These are phyloP conservation scores for Corallochytrium limacisporum DNA, from an alignment of 78 protist species.

Conservation along the genomic window DNA sequence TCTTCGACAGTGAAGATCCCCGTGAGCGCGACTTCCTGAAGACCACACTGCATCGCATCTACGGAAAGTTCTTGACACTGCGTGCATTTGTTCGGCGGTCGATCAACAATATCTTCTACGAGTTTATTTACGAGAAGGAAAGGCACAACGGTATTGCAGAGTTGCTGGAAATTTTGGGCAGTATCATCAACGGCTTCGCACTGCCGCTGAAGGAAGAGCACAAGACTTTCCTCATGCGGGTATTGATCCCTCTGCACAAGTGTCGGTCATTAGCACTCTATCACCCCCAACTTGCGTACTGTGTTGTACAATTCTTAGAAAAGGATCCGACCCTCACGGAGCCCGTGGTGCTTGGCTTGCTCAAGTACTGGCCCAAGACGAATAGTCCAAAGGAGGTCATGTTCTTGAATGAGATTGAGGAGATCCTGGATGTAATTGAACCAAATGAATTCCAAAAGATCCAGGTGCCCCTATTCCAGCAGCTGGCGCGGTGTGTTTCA, in stretches of 20 bases:
- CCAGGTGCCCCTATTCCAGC: slow-evolving; percentile 30
- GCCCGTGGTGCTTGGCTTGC: slow-evolving; percentile 28
- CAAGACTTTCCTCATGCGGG: slow-evolving; percentile 48
- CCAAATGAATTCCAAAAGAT: slow-evolving; percentile 25
- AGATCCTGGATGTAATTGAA: slow-evolving; percentile 50
- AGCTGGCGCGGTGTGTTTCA: slow-evolving; percentile 33
- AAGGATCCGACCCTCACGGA: slow-evolving; percentile 46
- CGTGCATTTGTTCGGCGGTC: slow-evolving; percentile 75
- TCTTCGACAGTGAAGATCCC: slow-evolving; percentile 88
- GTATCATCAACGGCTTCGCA: slow-evolving; percentile 91
- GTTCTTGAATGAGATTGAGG: slow-evolving; percentile 63
- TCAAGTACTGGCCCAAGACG: slow-evolving; percentile 53
- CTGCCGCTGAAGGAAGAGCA: slow-evolving; percentile 90
- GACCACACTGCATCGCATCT: slow-evolving; percentile 85
- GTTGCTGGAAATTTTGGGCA: slow-evolving; percentile 75
- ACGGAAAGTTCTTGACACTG: slow-evolving; percentile 73
- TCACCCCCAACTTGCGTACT: slow-evolving; percentile 69
- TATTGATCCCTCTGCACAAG: slow-evolving; percentile 71
- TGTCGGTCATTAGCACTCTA: slow-evolving; percentile 16
- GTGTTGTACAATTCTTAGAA: slow-evolving; percentile 73
- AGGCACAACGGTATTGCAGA: slow-evolving; percentile 81
- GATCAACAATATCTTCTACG: slow-evolving; percentile 66
- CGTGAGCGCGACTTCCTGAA: slow-evolving; percentile 92
- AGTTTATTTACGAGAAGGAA: slow-evolving; percentile 49
- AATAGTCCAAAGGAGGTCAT: slow-evolving; percentile 55